These are phyloP conservation scores for Monilinia fructicola DNA, from an alignment of 2,329 filamentous ascomycete species.

Conservation along the genomic window DNA sequence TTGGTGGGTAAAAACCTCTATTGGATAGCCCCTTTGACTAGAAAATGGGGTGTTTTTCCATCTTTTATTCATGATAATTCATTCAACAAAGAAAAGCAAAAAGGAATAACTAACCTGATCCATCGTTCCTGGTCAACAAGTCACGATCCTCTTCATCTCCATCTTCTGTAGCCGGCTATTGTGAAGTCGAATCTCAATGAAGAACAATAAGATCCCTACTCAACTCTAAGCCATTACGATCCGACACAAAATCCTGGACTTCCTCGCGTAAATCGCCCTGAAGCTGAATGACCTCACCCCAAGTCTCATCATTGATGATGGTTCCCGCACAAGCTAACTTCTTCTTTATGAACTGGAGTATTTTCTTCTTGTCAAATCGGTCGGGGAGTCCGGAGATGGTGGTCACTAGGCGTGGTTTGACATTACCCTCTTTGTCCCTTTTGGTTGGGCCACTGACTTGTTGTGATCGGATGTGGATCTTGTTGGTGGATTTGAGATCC, in stretches of 20 bases:
- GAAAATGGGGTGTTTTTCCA: no score
- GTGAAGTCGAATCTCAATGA: background rate
- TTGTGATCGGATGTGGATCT: background rate
- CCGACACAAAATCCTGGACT: background rate
- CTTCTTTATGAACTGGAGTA: background rate
- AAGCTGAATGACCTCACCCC: background rate
- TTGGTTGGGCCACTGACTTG: background rate
- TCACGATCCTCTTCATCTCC: background rate
- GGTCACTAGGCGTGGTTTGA: background rate
- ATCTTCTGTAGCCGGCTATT: no score
- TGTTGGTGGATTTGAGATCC: background rate
- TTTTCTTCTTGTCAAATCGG: background rate
- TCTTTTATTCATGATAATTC: no score
- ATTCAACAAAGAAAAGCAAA: no score
- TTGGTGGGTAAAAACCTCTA: no score
- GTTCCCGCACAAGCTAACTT: background rate
- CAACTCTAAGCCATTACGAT: background rate
- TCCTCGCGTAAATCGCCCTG: background rate
- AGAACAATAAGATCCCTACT: background rate
- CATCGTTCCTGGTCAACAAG: no score
- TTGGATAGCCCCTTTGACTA: no score
- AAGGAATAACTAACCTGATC: no score
- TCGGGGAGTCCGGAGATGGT: background rate
- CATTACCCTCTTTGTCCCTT: background rate
- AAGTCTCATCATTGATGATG: background rate